Evolutionary conservation across 257 asterid species (phyloP), one percentile per base, ranked within the genome.

Genomic region (Orobanche coerulescens): DNA sequence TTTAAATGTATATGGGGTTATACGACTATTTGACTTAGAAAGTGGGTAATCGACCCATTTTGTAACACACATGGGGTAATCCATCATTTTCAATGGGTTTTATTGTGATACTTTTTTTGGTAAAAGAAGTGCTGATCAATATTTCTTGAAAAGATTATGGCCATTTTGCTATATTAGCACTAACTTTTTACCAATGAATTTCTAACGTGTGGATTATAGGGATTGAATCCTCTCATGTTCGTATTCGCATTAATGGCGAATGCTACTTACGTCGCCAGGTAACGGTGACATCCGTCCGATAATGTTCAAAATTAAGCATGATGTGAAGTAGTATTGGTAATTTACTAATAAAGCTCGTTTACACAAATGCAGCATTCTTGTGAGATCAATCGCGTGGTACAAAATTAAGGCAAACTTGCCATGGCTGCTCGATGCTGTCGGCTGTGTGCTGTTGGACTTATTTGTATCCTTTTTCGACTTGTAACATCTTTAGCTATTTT

Each of bases 161-260:
- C n/a, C n/a, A n/a, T n/a, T n/a, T n/a, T n/a, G n/a, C n/a, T n/a
- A n/a, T n/a, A 61, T 37, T 57, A 33, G 40, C 10, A 31, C 13
- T 25, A 19, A 40, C 39, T 51, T 23, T 0, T 23, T 1, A 20
- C 39, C 44, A 26, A 30, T 39, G 2, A 28, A 11, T 5, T 43
- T 12, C 15, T 0, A 25, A 53, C 0, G 11, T 24, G 31, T 24
- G 31, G 7, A 30, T 4, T 66, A 5, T 63, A 86, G 96, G 98
- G 98, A 50, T 71, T 92, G 78, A 92, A 82, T 80, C 98, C 96
- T 55, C 75, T 86, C 59, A 88, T 92, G 98, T 92, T 92, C 19
- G 65, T 88, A 76, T 92, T 92, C 51, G 97, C 98, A 11, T 84
- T 88, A 33, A 56, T 73, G 50, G 95, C 91, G 33, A 92, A 92